These are phyloP conservation scores for Fusarium duplospermum DNA, from an alignment of 2,329 filamentous ascomycete species.

Conservation along the genomic window DNA sequence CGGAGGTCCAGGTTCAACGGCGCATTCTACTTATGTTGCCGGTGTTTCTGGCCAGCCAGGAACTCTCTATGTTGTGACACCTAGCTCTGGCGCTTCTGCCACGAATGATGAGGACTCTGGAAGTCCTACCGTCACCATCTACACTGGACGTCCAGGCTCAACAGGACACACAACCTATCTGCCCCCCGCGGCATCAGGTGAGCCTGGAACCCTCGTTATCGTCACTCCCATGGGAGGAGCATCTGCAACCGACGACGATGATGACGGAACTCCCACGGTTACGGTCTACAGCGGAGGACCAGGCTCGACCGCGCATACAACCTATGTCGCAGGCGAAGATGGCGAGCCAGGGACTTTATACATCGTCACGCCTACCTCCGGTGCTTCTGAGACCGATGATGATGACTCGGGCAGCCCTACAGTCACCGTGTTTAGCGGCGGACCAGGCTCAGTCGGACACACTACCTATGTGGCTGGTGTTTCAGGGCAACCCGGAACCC, in stretches of 20 bases:
- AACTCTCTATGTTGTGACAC: background rate
- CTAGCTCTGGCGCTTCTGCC: background rate
- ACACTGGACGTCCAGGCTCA: slow-evolving; percentile 12
- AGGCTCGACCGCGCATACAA: background rate
- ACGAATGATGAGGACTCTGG: background rate
- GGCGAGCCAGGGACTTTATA: background rate
- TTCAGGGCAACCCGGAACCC: background rate
- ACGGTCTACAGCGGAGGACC: background rate
- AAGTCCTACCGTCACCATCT: slow-evolving; percentile 6
- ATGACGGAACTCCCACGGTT: background rate
- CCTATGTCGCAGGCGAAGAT: background rate
- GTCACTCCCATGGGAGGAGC: background rate
- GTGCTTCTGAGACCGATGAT: background rate
- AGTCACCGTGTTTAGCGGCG: background rate
- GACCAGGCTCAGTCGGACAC: background rate
- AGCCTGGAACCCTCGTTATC: background rate
- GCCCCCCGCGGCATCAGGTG: background rate
- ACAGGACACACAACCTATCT: background rate
- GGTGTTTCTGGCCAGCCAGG: background rate
- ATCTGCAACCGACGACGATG: background rate
- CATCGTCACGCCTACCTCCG: background rate
- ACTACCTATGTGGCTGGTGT: background rate
- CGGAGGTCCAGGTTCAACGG: background rate
- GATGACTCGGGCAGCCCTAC: background rate
- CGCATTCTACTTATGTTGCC: background rate